Conservation (phyloP, 805 yeast species). For the Yamadazyma endophytica region DNA sequence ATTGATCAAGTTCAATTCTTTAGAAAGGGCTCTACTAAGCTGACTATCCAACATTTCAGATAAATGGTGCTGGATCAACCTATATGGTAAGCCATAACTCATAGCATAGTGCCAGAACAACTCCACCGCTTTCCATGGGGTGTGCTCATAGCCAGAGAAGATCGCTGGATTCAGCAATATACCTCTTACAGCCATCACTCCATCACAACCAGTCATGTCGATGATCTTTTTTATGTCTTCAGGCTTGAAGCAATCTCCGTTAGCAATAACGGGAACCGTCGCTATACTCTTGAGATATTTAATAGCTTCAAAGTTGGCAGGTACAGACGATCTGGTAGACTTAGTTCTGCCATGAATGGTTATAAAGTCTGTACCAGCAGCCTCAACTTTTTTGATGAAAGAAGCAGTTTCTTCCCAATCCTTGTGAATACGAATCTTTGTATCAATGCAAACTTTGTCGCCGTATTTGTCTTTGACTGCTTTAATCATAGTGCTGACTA, state of each 20-base stretch:
- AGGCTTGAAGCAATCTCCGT: conserved; percentile 84
- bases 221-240: conserved; percentile 64
- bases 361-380: conserved; percentile 87
- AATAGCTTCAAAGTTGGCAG: conserved; percentile 83
- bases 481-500: conserved; percentile 77
- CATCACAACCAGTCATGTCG: conserved; percentile 71
- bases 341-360: conserved; percentile 93
- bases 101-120: conserved; percentile 74
- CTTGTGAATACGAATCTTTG: conserved; percentile 84
- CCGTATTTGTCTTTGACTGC: conserved; percentile 79
- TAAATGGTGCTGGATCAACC: conserved; percentile 82
- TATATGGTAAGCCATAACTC: conserved; percentile 79
- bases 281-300: conserved; percentile 53
- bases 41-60: conserved; percentile 75
- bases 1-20: conserved; percentile 58
- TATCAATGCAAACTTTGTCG: conserved; percentile 70
- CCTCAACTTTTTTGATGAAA: conserved; percentile 71
- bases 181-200: conserved; percentile 96
- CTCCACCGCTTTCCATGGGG: conserved; percentile 94
- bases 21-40: conserved; percentile 26
- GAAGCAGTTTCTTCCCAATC: conserved; percentile 68
- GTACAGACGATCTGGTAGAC: conserved; percentile 76
- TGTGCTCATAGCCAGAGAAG: conserved; percentile 64
- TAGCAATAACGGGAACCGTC: conserved; percentile 83
- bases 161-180: conserved; percentile 80